These are phyloP conservation scores for Cyanidium caldarium DNA, from an alignment of 23 red algal species.

Conservation along the genomic window DNA sequence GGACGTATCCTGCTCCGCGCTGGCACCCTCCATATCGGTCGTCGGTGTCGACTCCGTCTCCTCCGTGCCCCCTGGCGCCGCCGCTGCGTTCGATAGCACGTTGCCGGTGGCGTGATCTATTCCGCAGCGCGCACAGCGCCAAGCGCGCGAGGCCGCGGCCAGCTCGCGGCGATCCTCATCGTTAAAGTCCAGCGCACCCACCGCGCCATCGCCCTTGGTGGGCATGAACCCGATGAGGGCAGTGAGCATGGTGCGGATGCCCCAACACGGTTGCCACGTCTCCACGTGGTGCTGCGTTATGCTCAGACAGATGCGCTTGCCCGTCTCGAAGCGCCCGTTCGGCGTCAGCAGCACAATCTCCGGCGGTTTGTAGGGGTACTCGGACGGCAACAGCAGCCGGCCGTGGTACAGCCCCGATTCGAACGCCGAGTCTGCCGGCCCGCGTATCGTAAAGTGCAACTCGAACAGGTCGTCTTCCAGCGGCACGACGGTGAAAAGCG, in stretches of 20 bases:
- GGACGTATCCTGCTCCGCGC: too few species aligned
- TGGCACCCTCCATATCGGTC: too few species aligned
- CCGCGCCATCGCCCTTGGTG: slow-evolving; percentile 27
- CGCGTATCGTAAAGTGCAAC: slow-evolving; percentile 87
- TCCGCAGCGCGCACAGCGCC: not conserved
- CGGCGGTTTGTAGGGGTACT: slow-evolving; percentile 93
- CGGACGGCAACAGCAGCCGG: slow-evolving; percentile 67
- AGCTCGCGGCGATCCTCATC: slow-evolving; percentile 48
- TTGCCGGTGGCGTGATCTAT: not conserved
- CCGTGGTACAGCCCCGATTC: slow-evolving; percentile 87
- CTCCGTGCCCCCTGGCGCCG: too few species aligned
- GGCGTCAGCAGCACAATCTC: slow-evolving; percentile 96
- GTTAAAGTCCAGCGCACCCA: slow-evolving; percentile 62
- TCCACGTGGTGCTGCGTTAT: slow-evolving; percentile 84
- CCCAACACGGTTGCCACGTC: slow-evolving; percentile 98
- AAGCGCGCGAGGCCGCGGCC: not conserved
- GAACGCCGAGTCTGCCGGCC: slow-evolving; percentile 69
- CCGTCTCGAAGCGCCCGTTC: slow-evolving; percentile 94
- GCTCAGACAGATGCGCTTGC: slow-evolving; percentile 82
- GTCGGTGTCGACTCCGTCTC: too few species aligned
- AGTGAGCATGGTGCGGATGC: slow-evolving; percentile 83
- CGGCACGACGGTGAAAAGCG: slow-evolving; percentile 51
- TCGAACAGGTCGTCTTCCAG: slow-evolving; percentile 94
- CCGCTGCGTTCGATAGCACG: not conserved
- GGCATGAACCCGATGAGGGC: slow-evolving; percentile 92